These are phyloP conservation scores for Diaporthe aspalathi DNA, from an alignment of 2,329 filamentous ascomycete species.

Conservation along the genomic window DNA sequence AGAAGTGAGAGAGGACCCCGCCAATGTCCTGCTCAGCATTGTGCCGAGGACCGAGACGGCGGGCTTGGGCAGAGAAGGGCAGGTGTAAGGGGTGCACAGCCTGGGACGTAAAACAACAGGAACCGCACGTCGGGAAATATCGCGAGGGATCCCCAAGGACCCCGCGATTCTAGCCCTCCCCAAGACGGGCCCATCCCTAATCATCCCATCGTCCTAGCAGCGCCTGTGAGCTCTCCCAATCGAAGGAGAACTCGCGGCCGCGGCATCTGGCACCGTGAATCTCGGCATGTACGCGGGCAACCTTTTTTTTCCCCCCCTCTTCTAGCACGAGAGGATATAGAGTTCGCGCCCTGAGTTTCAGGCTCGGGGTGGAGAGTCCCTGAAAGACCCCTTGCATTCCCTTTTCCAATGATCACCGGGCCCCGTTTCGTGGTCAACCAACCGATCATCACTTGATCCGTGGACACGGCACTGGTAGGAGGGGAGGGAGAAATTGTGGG, in stretches of 20 bases:
- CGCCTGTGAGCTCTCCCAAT: neutral
- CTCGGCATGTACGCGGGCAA: conserved; percentile 5
- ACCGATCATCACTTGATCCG: conserved; percentile 14
- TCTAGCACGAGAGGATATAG: conserved; percentile 1
- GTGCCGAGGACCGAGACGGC: conserved; percentile 23
- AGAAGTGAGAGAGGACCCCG: neutral
- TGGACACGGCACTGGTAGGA: conserved; percentile 1
- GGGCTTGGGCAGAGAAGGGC: neutral
- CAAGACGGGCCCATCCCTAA: neutral
- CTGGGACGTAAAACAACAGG: neutral
- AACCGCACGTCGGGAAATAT: conserved; percentile 13
- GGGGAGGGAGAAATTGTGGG: conserved; percentile 15
- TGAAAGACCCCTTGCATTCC: too few species aligned
- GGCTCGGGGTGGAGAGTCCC: too few species aligned
- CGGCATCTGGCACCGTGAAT: conserved; percentile 8
- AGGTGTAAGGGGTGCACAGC: too few species aligned
- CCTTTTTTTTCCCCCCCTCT: too few species aligned
- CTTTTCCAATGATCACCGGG: too few species aligned
- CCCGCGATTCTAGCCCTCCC: neutral
- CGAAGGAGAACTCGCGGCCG: conserved; percentile 1
- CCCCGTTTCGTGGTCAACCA: conserved; percentile 6
- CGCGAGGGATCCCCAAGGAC: conserved; percentile 11
- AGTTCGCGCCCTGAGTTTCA: conserved; percentile 9
- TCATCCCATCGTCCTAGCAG: conserved; percentile 4
- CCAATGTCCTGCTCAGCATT: conserved; percentile 10